Evolutionary conservation across 2,329 filamentous ascomycete genomes (phyloP).

Genomic region (Dactylellina haptotyla): DNA sequence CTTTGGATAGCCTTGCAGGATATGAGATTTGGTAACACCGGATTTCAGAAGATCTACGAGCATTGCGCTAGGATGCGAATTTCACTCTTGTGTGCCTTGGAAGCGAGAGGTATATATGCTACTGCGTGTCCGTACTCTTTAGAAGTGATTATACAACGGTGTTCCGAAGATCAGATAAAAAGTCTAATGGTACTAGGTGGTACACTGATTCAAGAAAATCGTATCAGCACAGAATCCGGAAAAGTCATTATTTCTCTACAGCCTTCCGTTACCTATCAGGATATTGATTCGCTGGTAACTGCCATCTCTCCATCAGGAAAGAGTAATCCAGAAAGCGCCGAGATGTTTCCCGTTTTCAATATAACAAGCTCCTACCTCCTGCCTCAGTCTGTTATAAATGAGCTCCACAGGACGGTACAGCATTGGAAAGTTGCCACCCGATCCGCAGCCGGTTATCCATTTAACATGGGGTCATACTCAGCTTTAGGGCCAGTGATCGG

Average conservation of each 20-base stretch:
- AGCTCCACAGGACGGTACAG: constrained; percentile 11
- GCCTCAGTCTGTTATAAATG: not conserved
- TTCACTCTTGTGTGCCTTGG: not conserved
- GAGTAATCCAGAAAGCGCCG: not conserved
- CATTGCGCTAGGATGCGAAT: not conserved
- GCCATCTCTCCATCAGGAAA: not conserved
- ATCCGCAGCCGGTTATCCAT: constrained; percentile 12
- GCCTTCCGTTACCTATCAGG: constrained; percentile 5
- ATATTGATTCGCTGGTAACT: not conserved
- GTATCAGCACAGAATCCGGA: not conserved
- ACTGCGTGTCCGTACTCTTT: constrained; percentile 7
- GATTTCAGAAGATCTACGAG: constrained; percentile 17
- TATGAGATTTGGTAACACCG: constrained; percentile 23
- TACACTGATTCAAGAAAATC: no score
- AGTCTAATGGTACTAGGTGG: constrained; percentile 3
- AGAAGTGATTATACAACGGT: not conserved
- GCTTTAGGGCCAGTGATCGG: constrained; percentile 26
- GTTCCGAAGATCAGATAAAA: constrained; percentile 1
- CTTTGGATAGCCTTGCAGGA: constrained; percentile 35
- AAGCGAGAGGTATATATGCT: not conserved
- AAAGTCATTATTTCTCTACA: constrained; percentile 7
- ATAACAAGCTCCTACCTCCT: not conserved
- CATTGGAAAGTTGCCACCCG: constrained; percentile 5
- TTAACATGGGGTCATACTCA: constrained; percentile 16
- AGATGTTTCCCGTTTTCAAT: no score